A percentile compares a stretch with the other conserved stretches of the same genome.
phyloP scores from a whole-genome alignment of 768 basidiomycete genomes.

The Termitomyces sp. region DNA sequence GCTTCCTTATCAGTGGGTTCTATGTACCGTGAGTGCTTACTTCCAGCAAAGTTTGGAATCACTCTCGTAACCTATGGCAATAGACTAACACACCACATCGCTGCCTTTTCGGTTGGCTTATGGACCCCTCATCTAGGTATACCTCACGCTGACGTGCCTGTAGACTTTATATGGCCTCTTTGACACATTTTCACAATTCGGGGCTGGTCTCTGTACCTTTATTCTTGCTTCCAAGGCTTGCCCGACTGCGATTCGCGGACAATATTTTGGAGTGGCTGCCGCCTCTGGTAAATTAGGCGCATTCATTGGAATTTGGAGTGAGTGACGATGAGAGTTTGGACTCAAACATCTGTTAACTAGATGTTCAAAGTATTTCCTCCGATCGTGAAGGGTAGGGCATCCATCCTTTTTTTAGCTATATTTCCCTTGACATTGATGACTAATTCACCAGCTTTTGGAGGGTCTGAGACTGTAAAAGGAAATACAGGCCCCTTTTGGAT shows the following conservation, averaged over 20 bases:
- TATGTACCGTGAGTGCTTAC: conserved; percentile 24
- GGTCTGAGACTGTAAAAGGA: conserved; percentile 40
- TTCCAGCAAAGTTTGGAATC: not conserved
- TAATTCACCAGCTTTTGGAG: conserved; percentile 48
- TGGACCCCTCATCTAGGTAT: conserved; percentile 18
- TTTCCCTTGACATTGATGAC: not conserved
- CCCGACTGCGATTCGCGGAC: conserved; percentile 79
- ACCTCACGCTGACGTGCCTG: not conserved
- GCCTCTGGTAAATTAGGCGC: conserved; percentile 84
- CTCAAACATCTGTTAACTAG: not conserved
- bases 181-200: conserved; percentile 71
- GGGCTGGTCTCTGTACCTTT: conserved; percentile 83
- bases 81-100: conserved; percentile 54
- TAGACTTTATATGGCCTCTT: conserved; percentile 75
- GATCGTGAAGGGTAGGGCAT: conserved; percentile 48
- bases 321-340: conserved; percentile 14
- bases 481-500: conserved; percentile 87
- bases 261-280: conserved; percentile 81
- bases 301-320: conserved; percentile 76
- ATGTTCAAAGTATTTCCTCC: conserved; percentile 48
- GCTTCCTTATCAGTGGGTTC: conserved; percentile 78
- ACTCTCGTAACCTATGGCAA: conserved; percentile 10
- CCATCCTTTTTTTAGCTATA: not conserved
- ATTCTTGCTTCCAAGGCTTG: conserved; percentile 78
- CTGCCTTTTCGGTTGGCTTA: conserved; percentile 63